Evolutionary conservation across 2,329 filamentous ascomycete genomes (phyloP).

Genomic region (Lasiodiplodia theobromae): DNA sequence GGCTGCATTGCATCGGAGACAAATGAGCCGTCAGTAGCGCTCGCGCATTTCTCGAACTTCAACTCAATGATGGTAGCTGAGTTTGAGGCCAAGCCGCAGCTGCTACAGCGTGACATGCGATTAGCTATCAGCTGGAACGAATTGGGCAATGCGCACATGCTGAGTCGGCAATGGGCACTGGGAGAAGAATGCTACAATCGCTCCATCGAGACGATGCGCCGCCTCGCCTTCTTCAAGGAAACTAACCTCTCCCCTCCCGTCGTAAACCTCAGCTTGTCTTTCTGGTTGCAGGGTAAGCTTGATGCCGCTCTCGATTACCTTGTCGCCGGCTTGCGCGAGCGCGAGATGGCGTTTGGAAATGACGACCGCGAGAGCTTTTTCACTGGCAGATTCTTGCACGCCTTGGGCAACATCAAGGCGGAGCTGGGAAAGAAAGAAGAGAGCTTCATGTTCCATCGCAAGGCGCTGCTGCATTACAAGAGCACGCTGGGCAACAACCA

Average conservation of each 20-base stretch:
- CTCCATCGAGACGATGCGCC: conserved; percentile 31
- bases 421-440: conserved; percentile 30
- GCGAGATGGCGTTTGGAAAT: conserved; percentile 29
- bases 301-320: conserved; percentile 29
- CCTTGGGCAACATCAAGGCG: conserved; percentile 34
- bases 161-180: conserved; percentile 31
- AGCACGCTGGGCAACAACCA: conserved; percentile 32
- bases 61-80: conserved; percentile 33
- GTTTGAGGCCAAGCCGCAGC: conserved; percentile 9
- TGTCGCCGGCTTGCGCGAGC: conserved; percentile 26
- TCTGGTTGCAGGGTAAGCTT: conserved; percentile 33
- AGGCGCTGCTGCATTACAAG: conserved; percentile 31
- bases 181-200: conserved; percentile 33
- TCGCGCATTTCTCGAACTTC: conserved; percentile 31
- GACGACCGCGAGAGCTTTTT: conserved; percentile 34
- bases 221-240: conserved; percentile 29
- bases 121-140: conserved; percentile 35
- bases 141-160: conserved; percentile 34
- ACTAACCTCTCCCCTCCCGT: conserved; percentile 32
- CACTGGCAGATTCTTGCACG: conserved; percentile 35
- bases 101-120: conserved; percentile 26
- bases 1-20: conserved; percentile 35
- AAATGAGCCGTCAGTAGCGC: conserved; percentile 32
- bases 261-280: conserved; percentile 35
- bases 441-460: conserved; percentile 29